These are phyloP conservation scores for Castanea sativa DNA, from an alignment of 306 rosid genomes.

Conservation along the genomic window DNA sequence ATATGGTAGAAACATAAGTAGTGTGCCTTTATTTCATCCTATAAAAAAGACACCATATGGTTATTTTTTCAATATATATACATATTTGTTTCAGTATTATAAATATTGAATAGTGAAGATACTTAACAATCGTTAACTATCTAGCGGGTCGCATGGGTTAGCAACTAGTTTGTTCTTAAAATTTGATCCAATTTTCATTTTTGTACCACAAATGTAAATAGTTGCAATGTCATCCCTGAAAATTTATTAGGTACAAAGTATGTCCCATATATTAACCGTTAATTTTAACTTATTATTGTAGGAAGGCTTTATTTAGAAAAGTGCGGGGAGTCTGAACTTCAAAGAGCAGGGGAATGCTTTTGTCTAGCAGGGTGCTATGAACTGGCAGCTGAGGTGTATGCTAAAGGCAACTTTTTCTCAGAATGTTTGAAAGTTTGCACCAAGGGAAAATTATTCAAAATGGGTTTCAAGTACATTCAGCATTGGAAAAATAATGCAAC, in stretches of 20 bases:
- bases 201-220: too few relatives aligned
- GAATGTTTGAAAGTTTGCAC: slow-evolving; percentile 58
- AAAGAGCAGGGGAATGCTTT: slow-evolving; percentile 75
- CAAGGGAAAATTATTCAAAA: slow-evolving; percentile 47
- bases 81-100: too few relatives aligned
- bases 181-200: too few relatives aligned
- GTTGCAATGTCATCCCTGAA: neutral
- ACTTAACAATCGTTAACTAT: too few relatives aligned
- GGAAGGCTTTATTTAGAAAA: slow-evolving; percentile 62
- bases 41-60: too few relatives aligned
- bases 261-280: neutral
- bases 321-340: slow-evolving; percentile 46
- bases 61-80: too few relatives aligned
- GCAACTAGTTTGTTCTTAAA: too few relatives aligned
- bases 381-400: slow-evolving; percentile 59
- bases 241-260: neutral
- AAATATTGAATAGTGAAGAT: too few relatives aligned
- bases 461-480: slow-evolving; percentile 54
- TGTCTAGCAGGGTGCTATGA: slow-evolving; percentile 47
- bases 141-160: fast-evolving
- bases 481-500: slow-evolving; percentile 54
- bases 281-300: slow-evolving; percentile 14
- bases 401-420: slow-evolving; percentile 46
- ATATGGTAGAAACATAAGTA: too few relatives aligned
- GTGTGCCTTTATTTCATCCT: too few relatives aligned